These are phyloP conservation scores for Hymenoscyphus linearis DNA, from an alignment of 2,329 filamentous ascomycete genomes.

Conservation along the genomic window DNA sequence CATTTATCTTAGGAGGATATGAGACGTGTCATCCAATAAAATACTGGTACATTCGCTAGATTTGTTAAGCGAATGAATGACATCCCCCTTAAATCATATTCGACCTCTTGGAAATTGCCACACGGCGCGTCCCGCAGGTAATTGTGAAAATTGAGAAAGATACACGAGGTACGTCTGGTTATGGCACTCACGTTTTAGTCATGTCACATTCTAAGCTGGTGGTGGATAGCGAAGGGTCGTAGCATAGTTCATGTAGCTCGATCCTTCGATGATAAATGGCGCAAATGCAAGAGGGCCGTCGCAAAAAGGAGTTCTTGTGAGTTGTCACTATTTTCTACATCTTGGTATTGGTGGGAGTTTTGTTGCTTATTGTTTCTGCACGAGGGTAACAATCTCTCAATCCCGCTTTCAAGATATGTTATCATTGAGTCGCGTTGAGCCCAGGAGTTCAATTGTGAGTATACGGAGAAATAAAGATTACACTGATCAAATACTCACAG, in stretches of 20 bases:
- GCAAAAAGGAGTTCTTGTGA: conserved; percentile 4
- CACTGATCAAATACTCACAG: conserved; percentile 1
- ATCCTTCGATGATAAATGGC: conserved; percentile 12
- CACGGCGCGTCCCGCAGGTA: neutral
- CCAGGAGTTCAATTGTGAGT: conserved; percentile 7
- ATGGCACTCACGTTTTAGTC: conserved; percentile 11
- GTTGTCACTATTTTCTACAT: conserved; percentile 4
- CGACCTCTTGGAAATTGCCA: neutral
- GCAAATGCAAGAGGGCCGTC: conserved; percentile 15
- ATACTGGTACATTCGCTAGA: too few species aligned
- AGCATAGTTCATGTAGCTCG: conserved; percentile 11
- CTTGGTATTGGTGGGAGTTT: conserved; percentile 7
- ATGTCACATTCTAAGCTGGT: conserved; percentile 12
- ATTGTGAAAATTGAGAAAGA: neutral
- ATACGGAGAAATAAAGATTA: neutral
- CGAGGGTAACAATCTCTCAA: neutral
- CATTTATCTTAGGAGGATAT: too few species aligned
- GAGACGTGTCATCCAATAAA: too few species aligned
- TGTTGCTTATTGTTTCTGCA: conserved; percentile 7
- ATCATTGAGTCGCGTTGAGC: conserved; percentile 2
- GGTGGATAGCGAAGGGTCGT: conserved; percentile 9
- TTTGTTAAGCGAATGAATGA: too few species aligned
- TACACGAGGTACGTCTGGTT: neutral
- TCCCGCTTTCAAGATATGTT: conserved; percentile 4
- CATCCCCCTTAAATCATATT: too few species aligned